phyloP scores from a whole-genome alignment of 495 filamentous ascomycete genomes.

The Neurospora sp. region DNA sequence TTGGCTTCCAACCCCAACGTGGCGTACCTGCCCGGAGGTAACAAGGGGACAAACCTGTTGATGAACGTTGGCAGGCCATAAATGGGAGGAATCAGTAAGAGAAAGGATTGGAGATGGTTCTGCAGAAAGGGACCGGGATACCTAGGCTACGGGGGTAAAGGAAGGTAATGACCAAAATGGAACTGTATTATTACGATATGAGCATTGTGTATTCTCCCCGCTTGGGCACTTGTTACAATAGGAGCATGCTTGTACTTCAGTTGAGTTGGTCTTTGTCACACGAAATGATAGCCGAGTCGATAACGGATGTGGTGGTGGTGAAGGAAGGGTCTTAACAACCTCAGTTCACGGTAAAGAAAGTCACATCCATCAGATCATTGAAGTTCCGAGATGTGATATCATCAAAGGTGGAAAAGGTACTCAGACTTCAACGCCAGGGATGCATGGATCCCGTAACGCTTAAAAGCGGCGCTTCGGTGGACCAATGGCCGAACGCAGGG shows the following conservation, averaged over 20 bases:
- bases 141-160: not conserved
- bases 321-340: too few relatives aligned
- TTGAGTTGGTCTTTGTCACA: not conserved
- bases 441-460: not conserved
- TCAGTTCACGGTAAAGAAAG: too few relatives aligned
- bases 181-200: constrained; percentile 22
- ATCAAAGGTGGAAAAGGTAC: not conserved
- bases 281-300: too few relatives aligned
- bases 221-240: constrained; percentile 11
- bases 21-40: constrained; percentile 79
- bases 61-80: constrained; percentile 38
- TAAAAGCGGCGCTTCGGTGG: not conserved
- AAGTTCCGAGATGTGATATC: not conserved
- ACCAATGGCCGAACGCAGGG: not conserved
- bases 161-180: constrained; percentile 6
- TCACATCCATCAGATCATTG: too few relatives aligned
- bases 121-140: not conserved
- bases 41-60: constrained; percentile 52
- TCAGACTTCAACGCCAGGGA: not conserved
- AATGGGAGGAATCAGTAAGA: not conserved
- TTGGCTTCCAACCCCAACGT: constrained; percentile 89
- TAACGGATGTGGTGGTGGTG: too few relatives aligned
- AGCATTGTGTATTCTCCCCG: constrained; percentile 17
- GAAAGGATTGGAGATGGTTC: not conserved
- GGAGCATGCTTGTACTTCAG: not conserved